Base-by-base conservation (phyloP, 257 asterid genomes). In the Przewalskia tangutica region DNA sequence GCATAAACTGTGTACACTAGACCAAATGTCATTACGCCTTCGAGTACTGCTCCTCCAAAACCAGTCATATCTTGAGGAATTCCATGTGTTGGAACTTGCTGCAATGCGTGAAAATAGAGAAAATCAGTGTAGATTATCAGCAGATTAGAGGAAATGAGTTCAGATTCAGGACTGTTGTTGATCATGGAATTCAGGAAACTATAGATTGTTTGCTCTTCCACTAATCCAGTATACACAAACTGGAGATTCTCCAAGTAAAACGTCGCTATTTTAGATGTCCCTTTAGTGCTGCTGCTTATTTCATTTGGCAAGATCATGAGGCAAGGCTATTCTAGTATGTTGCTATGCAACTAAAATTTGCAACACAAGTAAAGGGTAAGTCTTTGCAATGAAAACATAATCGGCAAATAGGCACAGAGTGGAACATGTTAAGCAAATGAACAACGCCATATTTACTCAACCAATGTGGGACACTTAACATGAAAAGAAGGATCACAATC, bases 51-150 rank as follows among this genome's bases (percentile, higher is more conserved):
- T 14, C 94, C 98, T 13, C 97, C 98, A 9, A 93, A 92, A 9
- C 98, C 98, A 0, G 98, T 95, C 98, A 95, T 95, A 44, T 92
- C 95, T 6, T 55, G 10, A 0, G 97, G 93, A n/a, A 95, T 89
- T 18, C 86, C 60, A 48, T 85, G 91, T 0, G 87, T 51, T 0
- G 95, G 96, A 50, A 94, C 73, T 1, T 81, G 90, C 95, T 94
- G 86, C 63, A 79, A 17, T 63, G 18, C 58, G 1, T 17, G 14
- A 13, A 42, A 20, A 63, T 23, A 11, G 16, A 34, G 7, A 42
- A 14, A 2, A 5, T 20, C 27, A n/a, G 42, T 32, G 6, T 12
- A 32, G 32, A 27, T 27, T 27, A 13, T 56, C 20, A 27, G 75
- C 83, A 48, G 27, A 36, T 42, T 53, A 17, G 9, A n/a, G 6